Evolutionary conservation across 495 filamentous ascomycete species (phyloP).

Genomic region (Podospora pseudocomata): DNA sequence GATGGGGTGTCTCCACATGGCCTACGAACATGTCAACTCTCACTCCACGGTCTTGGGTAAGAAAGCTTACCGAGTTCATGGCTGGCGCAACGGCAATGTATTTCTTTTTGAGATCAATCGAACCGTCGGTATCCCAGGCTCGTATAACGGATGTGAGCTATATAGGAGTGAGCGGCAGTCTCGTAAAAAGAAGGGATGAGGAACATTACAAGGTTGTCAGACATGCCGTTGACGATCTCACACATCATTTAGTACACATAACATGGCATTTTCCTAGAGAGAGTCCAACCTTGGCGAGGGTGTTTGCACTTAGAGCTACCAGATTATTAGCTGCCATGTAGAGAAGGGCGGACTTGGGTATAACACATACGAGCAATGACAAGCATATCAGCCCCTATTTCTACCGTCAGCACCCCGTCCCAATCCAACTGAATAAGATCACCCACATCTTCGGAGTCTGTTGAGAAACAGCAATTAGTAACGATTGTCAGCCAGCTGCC

Average conservation of each 20-base stretch:
- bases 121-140: slow-evolving; percentile 78
- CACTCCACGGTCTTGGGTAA: no score
- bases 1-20: slow-evolving; percentile 84
- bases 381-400: slow-evolving; percentile 64
- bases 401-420: neutral
- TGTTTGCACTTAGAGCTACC: slow-evolving; percentile 58
- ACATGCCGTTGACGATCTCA: slow-evolving; percentile 28
- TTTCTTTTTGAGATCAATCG: slow-evolving; percentile 53
- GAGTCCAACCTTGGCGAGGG: slow-evolving; percentile 60
- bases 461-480: neutral
- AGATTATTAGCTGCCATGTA: neutral
- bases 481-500: neutral
- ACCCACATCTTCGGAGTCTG: slow-evolving; percentile 26
- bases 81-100: slow-evolving; percentile 57
- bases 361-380: slow-evolving; percentile 68
- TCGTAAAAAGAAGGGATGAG: neutral
- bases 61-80: slow-evolving; percentile 31
- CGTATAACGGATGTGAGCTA: slow-evolving; percentile 59
- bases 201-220: slow-evolving; percentile 38
- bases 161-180: neutral
- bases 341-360: neutral
- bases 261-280: neutral
- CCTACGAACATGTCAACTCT: slow-evolving; percentile 25
- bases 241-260: neutral
- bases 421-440: neutral